Evolutionary conservation across 129 eudicot genomes (phyloP).

Genomic region (Smallanthus sonchifolius): DNA sequence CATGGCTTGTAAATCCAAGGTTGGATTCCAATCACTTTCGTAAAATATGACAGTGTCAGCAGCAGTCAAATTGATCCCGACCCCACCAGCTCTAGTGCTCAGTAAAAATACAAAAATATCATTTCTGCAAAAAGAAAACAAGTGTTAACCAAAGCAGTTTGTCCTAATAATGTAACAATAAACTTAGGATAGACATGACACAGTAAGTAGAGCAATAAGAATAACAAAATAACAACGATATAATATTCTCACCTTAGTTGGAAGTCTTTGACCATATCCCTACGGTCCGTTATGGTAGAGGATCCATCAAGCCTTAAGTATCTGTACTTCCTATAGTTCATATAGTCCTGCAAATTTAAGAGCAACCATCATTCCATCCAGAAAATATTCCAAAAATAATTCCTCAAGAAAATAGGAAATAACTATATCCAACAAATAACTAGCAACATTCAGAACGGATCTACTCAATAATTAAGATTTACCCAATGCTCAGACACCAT

Average conservation of each 20-base stretch:
- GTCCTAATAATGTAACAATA: background rate
- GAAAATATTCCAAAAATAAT: background rate
- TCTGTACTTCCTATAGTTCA: slow-evolving; percentile 90
- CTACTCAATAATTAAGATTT: background rate
- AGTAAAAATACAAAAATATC: slow-evolving; percentile 91
- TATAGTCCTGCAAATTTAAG: slow-evolving; percentile 64
- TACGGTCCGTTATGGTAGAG: slow-evolving; percentile 88
- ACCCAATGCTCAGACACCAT: background rate
- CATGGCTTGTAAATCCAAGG: slow-evolving; percentile 98
- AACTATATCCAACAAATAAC: background rate
- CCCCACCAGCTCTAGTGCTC: slow-evolving; percentile 99
- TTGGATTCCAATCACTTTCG: slow-evolving; percentile 99
- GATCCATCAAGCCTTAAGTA: slow-evolving; percentile 97
- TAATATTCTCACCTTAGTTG: slow-evolving; percentile 62
- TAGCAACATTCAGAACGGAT: background rate
- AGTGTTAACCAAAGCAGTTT: background rate
- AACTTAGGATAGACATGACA: background rate
- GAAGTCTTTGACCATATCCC: slow-evolving; percentile 98
- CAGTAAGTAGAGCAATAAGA: slow-evolving; percentile 9
- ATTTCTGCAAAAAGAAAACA: slow-evolving; percentile 44
- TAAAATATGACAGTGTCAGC: slow-evolving; percentile 97
- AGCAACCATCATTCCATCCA: background rate
- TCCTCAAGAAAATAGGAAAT: background rate
- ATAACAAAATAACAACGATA: background rate
- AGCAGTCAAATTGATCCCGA: slow-evolving; percentile 98